phyloP scores from a whole-genome alignment of 1,139 yeast genomes.

The Scheffersomyces segobiensis region DNA sequence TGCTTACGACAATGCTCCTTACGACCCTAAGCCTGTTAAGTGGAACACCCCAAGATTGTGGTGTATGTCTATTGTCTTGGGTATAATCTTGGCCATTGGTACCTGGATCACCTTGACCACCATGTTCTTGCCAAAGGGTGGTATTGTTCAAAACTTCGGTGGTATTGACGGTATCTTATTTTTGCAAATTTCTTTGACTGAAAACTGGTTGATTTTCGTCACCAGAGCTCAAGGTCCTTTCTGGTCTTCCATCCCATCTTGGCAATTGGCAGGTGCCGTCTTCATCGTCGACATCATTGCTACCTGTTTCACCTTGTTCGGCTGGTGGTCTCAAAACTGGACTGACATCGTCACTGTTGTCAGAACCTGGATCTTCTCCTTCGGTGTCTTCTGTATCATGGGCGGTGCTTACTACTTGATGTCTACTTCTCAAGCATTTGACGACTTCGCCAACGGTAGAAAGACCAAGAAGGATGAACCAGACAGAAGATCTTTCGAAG shows the following conservation, averaged over 20 bases:
- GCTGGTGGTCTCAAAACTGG: slow-evolving; percentile 99
- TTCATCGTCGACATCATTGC: slow-evolving; percentile 84
- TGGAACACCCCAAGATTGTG: slow-evolving; percentile 98
- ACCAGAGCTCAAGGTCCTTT: slow-evolving; percentile 95
- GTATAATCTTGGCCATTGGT: slow-evolving; percentile 81
- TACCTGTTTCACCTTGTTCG: slow-evolving; percentile 88
- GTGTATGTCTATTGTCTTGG: slow-evolving; percentile 91
- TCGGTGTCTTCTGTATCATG: slow-evolving; percentile 93
- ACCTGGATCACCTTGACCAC: slow-evolving; percentile 91
- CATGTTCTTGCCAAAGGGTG: slow-evolving; percentile 79
- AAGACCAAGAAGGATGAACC: slow-evolving; percentile 58
- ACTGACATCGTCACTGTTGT: slow-evolving; percentile 93
- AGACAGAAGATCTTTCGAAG: slow-evolving; percentile 83
- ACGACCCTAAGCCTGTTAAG: slow-evolving; percentile 94
- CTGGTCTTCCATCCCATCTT: slow-evolving; percentile 91
- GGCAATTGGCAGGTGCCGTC: slow-evolving; percentile 95
- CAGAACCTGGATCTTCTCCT: slow-evolving; percentile 92
- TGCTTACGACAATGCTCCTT: slow-evolving; percentile 98
- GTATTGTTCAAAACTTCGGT: slow-evolving; percentile 94
- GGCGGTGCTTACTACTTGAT: slow-evolving; percentile 96
- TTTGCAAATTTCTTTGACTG: slow-evolving; percentile 90
- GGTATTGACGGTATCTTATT: slow-evolving; percentile 87
- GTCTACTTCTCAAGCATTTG: slow-evolving; percentile 85
- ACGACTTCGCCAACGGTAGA: slow-evolving; percentile 92
- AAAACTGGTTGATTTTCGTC: slow-evolving; percentile 94